A percentile compares a stretch with the other conserved stretches of the same genome.
Conservation (phyloP, 2,329 filamentous ascomycete species). For the Neofusicoccum umdonicola region DNA sequence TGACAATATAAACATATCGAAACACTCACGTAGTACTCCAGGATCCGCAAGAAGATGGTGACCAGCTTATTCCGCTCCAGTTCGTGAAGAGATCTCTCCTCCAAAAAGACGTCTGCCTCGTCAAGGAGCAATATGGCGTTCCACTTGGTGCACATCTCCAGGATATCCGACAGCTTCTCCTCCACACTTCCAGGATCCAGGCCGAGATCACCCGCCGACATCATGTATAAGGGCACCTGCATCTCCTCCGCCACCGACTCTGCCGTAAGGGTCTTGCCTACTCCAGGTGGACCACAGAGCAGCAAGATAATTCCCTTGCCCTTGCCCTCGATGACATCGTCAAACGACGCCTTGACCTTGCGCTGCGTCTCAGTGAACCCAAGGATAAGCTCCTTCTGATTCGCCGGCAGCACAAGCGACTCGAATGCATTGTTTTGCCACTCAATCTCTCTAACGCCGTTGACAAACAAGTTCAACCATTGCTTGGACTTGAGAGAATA, state of each 20-base stretch:
- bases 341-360: slow-evolving; percentile 43
- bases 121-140: slow-evolving; percentile 53
- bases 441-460: slow-evolving; percentile 39
- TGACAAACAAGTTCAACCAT: slow-evolving; percentile 31
- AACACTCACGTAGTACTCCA: slow-evolving; percentile 38
- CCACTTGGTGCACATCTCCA: slow-evolving; percentile 52
- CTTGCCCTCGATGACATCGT: slow-evolving; percentile 54
- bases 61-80: slow-evolving; percentile 28
- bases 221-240: slow-evolving; percentile 46
- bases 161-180: slow-evolving; percentile 43
- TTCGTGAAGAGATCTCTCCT: slow-evolving; percentile 21
- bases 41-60: slow-evolving; percentile 34
- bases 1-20: not conserved
- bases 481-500: slow-evolving; percentile 30
- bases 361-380: slow-evolving; percentile 45
- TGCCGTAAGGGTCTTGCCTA: slow-evolving; percentile 48
- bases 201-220: slow-evolving; percentile 52
- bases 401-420: slow-evolving; percentile 46
- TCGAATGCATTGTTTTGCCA: slow-evolving; percentile 49
- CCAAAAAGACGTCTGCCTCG: slow-evolving; percentile 44
- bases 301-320: slow-evolving; percentile 52
- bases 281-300: slow-evolving; percentile 49
- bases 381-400: slow-evolving; percentile 49
- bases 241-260: slow-evolving; percentile 45
- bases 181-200: slow-evolving; percentile 45